Evolutionary conservation across 192 early-diverging fungal genomes (phyloP).

Genomic region (Gonapodya prolifera): DNA sequence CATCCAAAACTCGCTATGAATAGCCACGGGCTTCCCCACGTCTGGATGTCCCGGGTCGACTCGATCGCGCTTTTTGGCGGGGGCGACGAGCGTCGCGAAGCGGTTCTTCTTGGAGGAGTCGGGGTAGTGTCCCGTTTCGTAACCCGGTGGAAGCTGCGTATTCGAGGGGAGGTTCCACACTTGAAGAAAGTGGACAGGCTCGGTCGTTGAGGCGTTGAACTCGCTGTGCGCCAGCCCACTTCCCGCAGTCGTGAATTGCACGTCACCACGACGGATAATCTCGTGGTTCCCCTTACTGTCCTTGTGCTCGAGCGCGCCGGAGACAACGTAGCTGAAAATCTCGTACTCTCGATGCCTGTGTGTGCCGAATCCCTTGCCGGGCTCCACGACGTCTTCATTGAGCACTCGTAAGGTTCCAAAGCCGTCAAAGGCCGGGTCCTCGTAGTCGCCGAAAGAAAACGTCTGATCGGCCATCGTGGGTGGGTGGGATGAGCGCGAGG

Average conservation of each 20-base stretch:
- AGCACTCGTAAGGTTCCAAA: slow-evolving; percentile 25
- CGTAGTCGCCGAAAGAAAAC: slow-evolving; percentile 30
- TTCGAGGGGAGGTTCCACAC: not conserved
- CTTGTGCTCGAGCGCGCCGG: slow-evolving; percentile 24
- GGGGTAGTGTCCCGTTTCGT: slow-evolving; percentile 7
- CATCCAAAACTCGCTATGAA: not conserved
- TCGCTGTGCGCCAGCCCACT: slow-evolving; percentile 26
- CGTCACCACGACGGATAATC: slow-evolving; percentile 16
- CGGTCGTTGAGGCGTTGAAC: slow-evolving; percentile 12
- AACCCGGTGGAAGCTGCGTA: slow-evolving; percentile 6
- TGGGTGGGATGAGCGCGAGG: not conserved
- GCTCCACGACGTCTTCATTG: slow-evolving; percentile 27
- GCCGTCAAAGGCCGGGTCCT: slow-evolving; percentile 12
- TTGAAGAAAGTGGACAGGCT: slow-evolving; percentile 20
- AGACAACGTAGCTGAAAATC: slow-evolving; percentile 30
- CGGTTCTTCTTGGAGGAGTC: slow-evolving; percentile 11
- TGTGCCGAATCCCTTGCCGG: slow-evolving; percentile 22
- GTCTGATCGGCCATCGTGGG: no score
- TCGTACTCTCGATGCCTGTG: slow-evolving; percentile 23
- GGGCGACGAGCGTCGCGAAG: slow-evolving; percentile 7
- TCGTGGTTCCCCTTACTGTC: slow-evolving; percentile 29
- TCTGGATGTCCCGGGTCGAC: not conserved
- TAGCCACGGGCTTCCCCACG: not conserved
- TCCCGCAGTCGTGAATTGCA: slow-evolving; percentile 28
- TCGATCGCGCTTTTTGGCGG: not conserved